Conservation (phyloP, 257 asterid genomes). For the Paraleonurus japonicus region DNA sequence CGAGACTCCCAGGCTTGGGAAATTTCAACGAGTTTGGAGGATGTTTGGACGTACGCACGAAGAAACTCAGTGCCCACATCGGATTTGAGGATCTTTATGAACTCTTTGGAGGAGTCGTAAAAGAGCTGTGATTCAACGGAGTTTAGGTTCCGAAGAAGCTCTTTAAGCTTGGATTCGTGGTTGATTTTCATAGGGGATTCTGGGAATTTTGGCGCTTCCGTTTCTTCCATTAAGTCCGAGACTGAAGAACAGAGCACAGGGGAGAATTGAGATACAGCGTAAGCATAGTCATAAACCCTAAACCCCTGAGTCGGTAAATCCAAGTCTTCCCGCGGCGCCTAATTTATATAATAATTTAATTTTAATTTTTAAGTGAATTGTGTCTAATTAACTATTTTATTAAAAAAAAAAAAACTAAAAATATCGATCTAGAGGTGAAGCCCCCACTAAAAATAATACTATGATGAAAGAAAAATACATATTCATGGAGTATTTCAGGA, state of each 20-base stretch:
- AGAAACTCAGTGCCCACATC: constrained; percentile 53
- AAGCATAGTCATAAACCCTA: constrained; percentile 19
- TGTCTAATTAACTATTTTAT: no score
- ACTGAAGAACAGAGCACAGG: constrained; percentile 5
- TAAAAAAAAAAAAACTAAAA: no score
- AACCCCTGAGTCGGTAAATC: no score
- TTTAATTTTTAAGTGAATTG: no score
- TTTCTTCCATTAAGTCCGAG: constrained; percentile 22
- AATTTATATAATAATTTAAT: no score
- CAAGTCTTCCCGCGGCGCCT: background rate
- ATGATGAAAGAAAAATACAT: no score
- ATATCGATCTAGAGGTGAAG: no score
- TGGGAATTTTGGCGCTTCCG: constrained; percentile 20
- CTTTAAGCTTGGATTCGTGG: constrained; percentile 67
- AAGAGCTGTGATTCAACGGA: constrained; percentile 57
- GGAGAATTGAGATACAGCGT: background rate
- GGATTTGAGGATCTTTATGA: constrained; percentile 60
- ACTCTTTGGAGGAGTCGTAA: constrained; percentile 66
- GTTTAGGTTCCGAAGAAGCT: constrained; percentile 68
- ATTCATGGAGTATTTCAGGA: no score
- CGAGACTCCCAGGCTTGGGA: constrained; percentile 75
- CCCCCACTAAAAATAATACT: no score
- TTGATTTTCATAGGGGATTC: constrained; percentile 33
- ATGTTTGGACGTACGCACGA: constrained; percentile 39
- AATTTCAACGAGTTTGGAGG: constrained; percentile 60